These are phyloP conservation scores for Parietaria judaica DNA, from an alignment of 306 rosid genomes.

Conservation along the genomic window DNA sequence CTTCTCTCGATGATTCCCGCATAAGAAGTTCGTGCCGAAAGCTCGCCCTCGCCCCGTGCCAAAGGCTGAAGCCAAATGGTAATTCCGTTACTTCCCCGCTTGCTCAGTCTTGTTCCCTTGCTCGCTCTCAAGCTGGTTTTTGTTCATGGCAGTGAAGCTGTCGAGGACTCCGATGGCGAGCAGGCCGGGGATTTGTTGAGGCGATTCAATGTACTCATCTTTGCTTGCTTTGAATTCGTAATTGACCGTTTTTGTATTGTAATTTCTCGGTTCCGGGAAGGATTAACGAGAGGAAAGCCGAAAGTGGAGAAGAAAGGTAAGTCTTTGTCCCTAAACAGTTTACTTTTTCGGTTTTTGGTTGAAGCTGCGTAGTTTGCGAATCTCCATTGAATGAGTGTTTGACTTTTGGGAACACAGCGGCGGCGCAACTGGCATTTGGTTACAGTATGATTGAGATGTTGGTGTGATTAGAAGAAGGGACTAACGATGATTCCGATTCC, in stretches of 20 bases:
- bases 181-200: conserved; percentile 48
- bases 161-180: conserved; percentile 37
- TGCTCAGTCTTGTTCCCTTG: neutral
- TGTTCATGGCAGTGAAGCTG: conserved; percentile 35
- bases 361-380: neutral
- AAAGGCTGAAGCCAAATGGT: conserved; percentile 65
- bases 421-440: conserved; percentile 70
- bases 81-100: neutral
- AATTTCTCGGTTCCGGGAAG: neutral
- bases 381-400: neutral
- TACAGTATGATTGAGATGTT: conserved; percentile 24
- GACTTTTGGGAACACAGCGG: conserved; percentile 37
- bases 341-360: neutral
- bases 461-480: too few relatives aligned
- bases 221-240: neutral
- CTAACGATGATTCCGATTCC: neutral
- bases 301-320: conserved; percentile 21
- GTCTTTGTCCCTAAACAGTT: neutral
- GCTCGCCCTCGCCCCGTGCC: conserved; percentile 48
- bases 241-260: neutral
- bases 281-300: conserved; percentile 9
- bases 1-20: conserved; percentile 14
- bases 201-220: conserved; percentile 36
- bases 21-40: conserved; percentile 59
- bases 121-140: conserved; percentile 1